Conservation (phyloP, 805 yeast species). For the Wickerhamomyces chaumierensis region DNA sequence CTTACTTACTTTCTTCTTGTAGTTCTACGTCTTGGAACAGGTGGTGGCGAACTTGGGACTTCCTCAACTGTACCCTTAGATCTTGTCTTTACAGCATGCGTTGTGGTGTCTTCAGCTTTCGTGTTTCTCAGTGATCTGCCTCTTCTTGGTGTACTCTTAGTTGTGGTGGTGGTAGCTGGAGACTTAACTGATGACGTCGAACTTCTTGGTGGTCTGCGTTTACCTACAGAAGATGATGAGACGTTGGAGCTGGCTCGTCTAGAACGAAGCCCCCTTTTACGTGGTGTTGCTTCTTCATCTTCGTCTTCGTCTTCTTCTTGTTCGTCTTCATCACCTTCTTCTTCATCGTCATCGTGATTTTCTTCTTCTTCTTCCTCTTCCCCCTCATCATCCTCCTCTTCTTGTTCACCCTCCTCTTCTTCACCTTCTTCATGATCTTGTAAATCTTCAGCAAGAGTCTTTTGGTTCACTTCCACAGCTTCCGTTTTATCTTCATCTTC, state of each 20-base stretch:
- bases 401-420: constrained; percentile 5
- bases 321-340: constrained; percentile 8
- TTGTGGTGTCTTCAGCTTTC: background rate
- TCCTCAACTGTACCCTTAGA: constrained; percentile 2
- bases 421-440: no score
- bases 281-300: constrained; percentile 1
- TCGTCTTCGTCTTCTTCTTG: constrained; percentile 6
- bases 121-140: background rate
- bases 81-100: constrained; percentile 2
- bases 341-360: constrained; percentile 7
- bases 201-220: constrained; percentile 1
- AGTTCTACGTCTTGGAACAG: constrained; percentile 1
- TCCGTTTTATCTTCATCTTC: no score
- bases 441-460: background rate
- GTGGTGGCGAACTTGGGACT: background rate
- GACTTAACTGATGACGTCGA: background rate
- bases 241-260: no score
- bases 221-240: no score
- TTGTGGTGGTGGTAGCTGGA: constrained; percentile 2
- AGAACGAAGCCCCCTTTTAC: background rate
- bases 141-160: background rate
- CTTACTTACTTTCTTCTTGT: background rate
- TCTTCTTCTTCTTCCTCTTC: constrained; percentile 4
- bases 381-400: constrained; percentile 2
- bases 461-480: background rate